Base-by-base conservation (phyloP, 2,329 filamentous ascomycete species). In the Decorospora gaudefroyi region DNA sequence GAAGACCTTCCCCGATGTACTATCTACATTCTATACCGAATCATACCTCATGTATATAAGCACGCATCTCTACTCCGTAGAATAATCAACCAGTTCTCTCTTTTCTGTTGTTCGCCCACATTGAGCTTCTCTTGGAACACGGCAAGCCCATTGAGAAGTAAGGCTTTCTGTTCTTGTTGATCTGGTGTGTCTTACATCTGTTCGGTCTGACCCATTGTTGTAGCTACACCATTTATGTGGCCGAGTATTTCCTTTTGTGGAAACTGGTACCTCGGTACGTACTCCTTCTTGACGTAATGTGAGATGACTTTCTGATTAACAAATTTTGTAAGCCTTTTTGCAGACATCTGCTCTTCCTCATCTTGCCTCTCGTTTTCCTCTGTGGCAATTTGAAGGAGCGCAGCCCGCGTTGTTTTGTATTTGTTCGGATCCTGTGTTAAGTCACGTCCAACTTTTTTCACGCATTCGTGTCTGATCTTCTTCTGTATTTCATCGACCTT, bases 41-140 rank as follows among this genome's bases (percentile, higher is more conserved):
- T n/a, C n/a, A 19, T 19, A 32, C 30, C 16, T 32, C 30, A 32
- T 32, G 30, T 32, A 33, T 33, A 33, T 33, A 33, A 33, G 10
- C 30, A 33, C 30, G 13, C 30, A 33, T 33, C 30, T 33, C 30
- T 33, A 22, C 16, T 33, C 30, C n/a, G 9, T 33, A 33, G 30
- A 15, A 33, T 21, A 33, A 33, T 22, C 30, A 33, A 33, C 30
- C 10, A 33, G 30, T 33, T 21, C 30, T 33, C 30, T 22, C n/a
- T 6, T 33, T 22, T 33, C 30, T 33, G 30, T 33, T 13, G 8
- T 33, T 13, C 30, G 30, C 18, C 18, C 30, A 33, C 30, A 33
- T n/a, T n/a, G n/a, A n/a, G n/a, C 21, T 23, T 23, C 21, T 23
- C 21, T 23, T 23, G 21, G 21, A 23, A 23, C 6, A 10, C 21